Evolutionary conservation across 208 protist species (phyloP).

Genomic region (Acanthamoeba royreba): DNA sequence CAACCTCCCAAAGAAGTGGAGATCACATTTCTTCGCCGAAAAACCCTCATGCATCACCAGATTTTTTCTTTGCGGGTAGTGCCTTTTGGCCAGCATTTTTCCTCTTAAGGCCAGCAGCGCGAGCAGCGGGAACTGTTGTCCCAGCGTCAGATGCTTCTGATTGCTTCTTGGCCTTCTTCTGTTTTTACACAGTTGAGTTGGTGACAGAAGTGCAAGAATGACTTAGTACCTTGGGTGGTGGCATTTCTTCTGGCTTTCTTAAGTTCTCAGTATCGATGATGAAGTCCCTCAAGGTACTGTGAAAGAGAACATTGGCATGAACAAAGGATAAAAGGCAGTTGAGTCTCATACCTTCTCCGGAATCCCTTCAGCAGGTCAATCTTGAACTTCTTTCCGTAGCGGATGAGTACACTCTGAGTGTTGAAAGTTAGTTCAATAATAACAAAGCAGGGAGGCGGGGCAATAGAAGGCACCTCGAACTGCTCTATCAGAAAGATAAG

Average conservation of each 20-base stretch:
- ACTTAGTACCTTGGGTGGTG: neutral
- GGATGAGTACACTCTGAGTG: neutral
- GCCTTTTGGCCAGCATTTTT: neutral
- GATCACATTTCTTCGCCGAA: neutral
- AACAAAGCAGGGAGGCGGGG: neutral
- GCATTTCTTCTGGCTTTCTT: neutral
- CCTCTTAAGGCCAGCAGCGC: neutral
- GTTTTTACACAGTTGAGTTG: neutral
- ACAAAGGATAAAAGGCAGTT: neutral
- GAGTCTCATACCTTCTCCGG: neutral
- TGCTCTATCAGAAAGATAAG: constrained; percentile 45
- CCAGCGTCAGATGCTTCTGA: neutral
- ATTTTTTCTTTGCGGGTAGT: neutral
- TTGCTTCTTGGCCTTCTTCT: neutral
- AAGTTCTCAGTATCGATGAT: neutral
- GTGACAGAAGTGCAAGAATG: neutral
- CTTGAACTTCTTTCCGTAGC: constrained; percentile 31
- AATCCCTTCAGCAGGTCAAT: neutral
- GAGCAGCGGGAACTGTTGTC: neutral
- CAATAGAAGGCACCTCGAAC: neutral
- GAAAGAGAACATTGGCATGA: neutral
- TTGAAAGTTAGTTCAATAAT: neutral
- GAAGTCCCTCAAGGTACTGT: constrained; percentile 31
- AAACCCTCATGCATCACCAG: neutral
- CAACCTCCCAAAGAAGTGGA: too few species aligned